Percentiles rank a stretch among this genome's conserved stretches.
These are phyloP conservation scores for Periconia sp. DNA, from an alignment of 2,329 filamentous ascomycete species.

Conservation along the genomic window DNA sequence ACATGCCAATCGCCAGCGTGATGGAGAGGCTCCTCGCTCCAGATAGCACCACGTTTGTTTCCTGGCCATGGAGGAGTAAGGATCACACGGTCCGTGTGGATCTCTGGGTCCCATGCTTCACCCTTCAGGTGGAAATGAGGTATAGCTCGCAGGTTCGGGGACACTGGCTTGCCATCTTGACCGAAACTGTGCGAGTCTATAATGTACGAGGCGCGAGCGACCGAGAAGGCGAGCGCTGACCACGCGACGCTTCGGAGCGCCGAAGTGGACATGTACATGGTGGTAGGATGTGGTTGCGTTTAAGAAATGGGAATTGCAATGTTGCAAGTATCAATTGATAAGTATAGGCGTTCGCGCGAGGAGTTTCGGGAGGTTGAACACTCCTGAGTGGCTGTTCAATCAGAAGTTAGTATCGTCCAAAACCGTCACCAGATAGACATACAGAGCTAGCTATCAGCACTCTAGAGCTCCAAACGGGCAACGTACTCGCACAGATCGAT, in stretches of 20 bases:
- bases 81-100: slow-evolving; percentile 87
- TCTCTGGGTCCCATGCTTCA: slow-evolving; percentile 58
- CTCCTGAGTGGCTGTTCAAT: neutral
- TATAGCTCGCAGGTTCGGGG: slow-evolving; percentile 58
- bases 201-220: slow-evolving; percentile 64
- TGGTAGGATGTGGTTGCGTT: slow-evolving; percentile 10
- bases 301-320: neutral
- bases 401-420: neutral
- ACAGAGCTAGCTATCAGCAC: slow-evolving; percentile 12
- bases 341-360: neutral
- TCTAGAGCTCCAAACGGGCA: slow-evolving; percentile 11
- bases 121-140: slow-evolving; percentile 59
- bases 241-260: slow-evolving; percentile 47
- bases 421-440: slow-evolving; percentile 1
- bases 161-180: slow-evolving; percentile 63
- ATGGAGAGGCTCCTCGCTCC: slow-evolving; percentile 66
- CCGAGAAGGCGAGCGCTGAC: slow-evolving; percentile 50
- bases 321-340: neutral
- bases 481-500: neutral
- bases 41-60: slow-evolving; percentile 79
- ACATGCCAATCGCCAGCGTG: slow-evolving; percentile 73
- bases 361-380: neutral
- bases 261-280: slow-evolving; percentile 36
- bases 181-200: slow-evolving; percentile 79
- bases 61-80: slow-evolving; percentile 87